Evolutionary conservation across 805 yeast genomes (phyloP), one percentile per base, ranked within the genome.

Genomic region (Danielozyma ontarioensis): DNA sequence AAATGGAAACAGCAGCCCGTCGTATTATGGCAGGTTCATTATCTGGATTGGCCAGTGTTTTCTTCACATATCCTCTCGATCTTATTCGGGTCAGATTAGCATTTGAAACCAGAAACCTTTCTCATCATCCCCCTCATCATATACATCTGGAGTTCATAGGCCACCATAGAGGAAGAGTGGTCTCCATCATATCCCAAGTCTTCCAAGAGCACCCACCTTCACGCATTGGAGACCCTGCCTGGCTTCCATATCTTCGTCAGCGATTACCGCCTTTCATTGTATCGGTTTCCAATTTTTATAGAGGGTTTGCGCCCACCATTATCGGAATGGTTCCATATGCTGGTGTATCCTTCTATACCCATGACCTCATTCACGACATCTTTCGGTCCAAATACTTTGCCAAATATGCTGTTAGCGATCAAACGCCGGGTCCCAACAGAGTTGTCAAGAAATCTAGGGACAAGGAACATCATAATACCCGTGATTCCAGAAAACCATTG

Each of bases 321-420:
- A 49, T 89, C 26, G 98, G 98, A 8, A 89, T 93, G 95, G 70
- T 93, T 15, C 98, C 98, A 1, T 93, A 93, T 55, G 98, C 98
- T 1, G 98, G 98, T 8, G 97, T 90, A 3, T 85, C 96, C 3
- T 93, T 93, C 51, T 84, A 88, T 62, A 84, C 96, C 3, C 97
- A 93, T 59, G 98, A 93, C 62, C 55, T 79, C 36, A 68, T 89
- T 37, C 97, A 90, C 59, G 98, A 93, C 59, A 49, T 89, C 2
- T 76, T 93, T 51, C 68, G 96, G 41, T 68, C 82, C n/a, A 66
- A 69, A 10, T 34, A 51, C 10, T 55, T 89, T 4, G 66, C 79
- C 2, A 59, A 64, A 11, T 74, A 76, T 44, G 73, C 87, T 0
- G 79, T 66, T 24, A 19, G 15, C 51, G 51, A 31, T 29, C 23